Percentiles rank a stretch among this genome's conserved stretches.
These are phyloP conservation scores for Exophiala lecanii-corni DNA, from an alignment of 2,329 filamentous ascomycete genomes.

Conservation along the genomic window DNA sequence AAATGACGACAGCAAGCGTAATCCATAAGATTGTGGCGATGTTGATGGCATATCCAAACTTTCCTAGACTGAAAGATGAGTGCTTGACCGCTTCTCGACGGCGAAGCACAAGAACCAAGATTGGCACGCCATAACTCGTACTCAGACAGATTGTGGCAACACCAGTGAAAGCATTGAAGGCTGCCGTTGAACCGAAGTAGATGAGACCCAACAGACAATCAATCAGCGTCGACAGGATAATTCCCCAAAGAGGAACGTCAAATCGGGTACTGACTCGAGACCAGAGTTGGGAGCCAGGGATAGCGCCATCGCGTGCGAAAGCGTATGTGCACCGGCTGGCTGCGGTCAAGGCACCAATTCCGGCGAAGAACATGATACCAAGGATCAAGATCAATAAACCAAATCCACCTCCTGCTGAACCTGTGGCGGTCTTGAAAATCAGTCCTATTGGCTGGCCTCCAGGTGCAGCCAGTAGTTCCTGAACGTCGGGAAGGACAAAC, in stretches of 20 bases:
- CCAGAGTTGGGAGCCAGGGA: slow-evolving; percentile 15
- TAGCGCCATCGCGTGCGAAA: slow-evolving; percentile 20
- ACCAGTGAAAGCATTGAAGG: slow-evolving; percentile 22
- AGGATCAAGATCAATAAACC: slow-evolving; percentile 45
- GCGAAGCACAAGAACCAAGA: slow-evolving; percentile 42
- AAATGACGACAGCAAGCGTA: slow-evolving; percentile 47
- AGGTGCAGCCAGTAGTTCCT: slow-evolving; percentile 34
- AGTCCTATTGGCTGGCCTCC: slow-evolving; percentile 45
- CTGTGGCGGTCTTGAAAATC: slow-evolving; percentile 49
- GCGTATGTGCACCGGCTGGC: slow-evolving; percentile 49
- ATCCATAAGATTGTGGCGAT: slow-evolving; percentile 45
- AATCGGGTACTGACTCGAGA: slow-evolving; percentile 10
- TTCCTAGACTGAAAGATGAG: slow-evolving; percentile 48
- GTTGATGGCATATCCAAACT: slow-evolving; percentile 40
- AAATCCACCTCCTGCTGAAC: slow-evolving; percentile 42
- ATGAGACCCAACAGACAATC: slow-evolving; percentile 45
- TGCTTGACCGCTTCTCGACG: slow-evolving; percentile 43
- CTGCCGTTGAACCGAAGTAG: slow-evolving; percentile 20
- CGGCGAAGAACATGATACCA: slow-evolving; percentile 63
- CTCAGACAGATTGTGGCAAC: slow-evolving; percentile 48
- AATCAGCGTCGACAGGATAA: slow-evolving; percentile 36
- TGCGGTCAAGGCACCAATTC: slow-evolving; percentile 47
- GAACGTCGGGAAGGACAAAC: slow-evolving; percentile 46
- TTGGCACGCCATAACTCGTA: slow-evolving; percentile 44
- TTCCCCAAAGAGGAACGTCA: slow-evolving; percentile 17